A percentile compares a stretch with the other conserved stretches of the same genome.
Conservation (phyloP, 345 rosid species). For the Populus euphratica region DNA sequence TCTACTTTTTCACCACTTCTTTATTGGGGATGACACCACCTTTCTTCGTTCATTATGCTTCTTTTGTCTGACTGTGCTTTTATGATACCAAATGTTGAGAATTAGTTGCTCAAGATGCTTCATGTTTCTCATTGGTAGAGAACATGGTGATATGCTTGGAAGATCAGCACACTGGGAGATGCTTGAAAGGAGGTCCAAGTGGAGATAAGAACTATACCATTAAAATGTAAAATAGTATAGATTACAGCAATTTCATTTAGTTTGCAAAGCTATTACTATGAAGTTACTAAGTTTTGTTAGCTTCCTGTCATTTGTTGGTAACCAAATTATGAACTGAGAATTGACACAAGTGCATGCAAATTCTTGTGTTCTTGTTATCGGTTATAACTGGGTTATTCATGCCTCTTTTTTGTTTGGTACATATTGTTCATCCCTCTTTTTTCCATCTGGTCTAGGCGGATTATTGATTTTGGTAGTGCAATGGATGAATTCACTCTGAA, state of each 20-base stretch:
- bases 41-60: too few relatives aligned
- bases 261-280: conserved; percentile 11
- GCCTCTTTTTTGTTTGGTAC: conserved; percentile 4
- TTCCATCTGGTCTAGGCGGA: conserved; percentile 51
- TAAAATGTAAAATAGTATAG: conserved; percentile 49
- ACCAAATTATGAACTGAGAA: background rate
- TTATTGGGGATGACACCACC: too few relatives aligned
- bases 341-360: background rate
- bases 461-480: conserved; percentile 96
- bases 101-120: conserved; percentile 10
- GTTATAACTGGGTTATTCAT: conserved; percentile 6
- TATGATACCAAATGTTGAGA: background rate
- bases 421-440: conserved; percentile 8
- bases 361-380: background rate
- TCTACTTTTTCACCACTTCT: too few relatives aligned
- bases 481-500: conserved; percentile 77
- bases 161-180: conserved; percentile 68
- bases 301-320: conserved; percentile 1
- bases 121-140: conserved; percentile 43
- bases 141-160: conserved; percentile 95
- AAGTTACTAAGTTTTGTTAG: background rate
- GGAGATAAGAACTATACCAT: conserved; percentile 53
- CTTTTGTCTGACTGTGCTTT: too few relatives aligned
- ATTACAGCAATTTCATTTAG: conserved; percentile 10
- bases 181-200: conserved; percentile 63